phyloP scores from a whole-genome alignment of 2,329 filamentous ascomycete genomes.

The Clonostachys rosea region DNA sequence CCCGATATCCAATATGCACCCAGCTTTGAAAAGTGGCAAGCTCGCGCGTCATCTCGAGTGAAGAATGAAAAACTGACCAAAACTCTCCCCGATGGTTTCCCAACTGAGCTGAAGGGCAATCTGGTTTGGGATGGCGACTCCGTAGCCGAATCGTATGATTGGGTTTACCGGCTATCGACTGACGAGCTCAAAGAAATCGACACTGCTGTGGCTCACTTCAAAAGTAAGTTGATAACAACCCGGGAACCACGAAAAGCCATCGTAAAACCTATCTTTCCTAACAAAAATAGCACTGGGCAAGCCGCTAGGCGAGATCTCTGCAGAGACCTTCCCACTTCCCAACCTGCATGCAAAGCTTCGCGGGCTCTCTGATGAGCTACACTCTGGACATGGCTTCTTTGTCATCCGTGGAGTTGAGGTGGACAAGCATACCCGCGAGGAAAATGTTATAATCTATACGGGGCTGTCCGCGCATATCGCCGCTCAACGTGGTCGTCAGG shows the following conservation, averaged over 20 bases:
- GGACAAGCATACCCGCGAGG: constrained; percentile 44
- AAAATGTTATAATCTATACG: constrained; percentile 55
- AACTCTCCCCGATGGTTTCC: constrained; percentile 44
- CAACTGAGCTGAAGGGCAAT: constrained; percentile 36
- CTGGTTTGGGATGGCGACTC: constrained; percentile 54
- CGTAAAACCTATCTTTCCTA: not conserved
- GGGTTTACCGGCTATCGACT: constrained; percentile 43
- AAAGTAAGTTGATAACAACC: constrained; percentile 17
- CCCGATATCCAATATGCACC: constrained; percentile 57
- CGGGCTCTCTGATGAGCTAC: constrained; percentile 46
- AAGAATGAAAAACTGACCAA: constrained; percentile 30
- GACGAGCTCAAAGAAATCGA: constrained; percentile 44
- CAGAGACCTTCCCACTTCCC: constrained; percentile 51
- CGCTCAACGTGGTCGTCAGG: constrained; percentile 45
- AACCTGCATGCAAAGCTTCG: constrained; percentile 43
- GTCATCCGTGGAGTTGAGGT: constrained; percentile 55
- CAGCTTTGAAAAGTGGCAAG: constrained; percentile 46
- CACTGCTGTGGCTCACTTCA: constrained; percentile 33
- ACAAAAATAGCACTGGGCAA: constrained; percentile 9
- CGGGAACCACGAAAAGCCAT: not conserved
- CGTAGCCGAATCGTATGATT: constrained; percentile 42
- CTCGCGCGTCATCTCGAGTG: constrained; percentile 36
- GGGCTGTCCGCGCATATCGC: constrained; percentile 57
- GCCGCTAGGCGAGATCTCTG: constrained; percentile 33
- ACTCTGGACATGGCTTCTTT: constrained; percentile 55